A percentile compares a stretch with the other conserved stretches of the same genome.
phyloP scores from a whole-genome alignment of 345 rosid genomes.

The Clausena lansium region DNA sequence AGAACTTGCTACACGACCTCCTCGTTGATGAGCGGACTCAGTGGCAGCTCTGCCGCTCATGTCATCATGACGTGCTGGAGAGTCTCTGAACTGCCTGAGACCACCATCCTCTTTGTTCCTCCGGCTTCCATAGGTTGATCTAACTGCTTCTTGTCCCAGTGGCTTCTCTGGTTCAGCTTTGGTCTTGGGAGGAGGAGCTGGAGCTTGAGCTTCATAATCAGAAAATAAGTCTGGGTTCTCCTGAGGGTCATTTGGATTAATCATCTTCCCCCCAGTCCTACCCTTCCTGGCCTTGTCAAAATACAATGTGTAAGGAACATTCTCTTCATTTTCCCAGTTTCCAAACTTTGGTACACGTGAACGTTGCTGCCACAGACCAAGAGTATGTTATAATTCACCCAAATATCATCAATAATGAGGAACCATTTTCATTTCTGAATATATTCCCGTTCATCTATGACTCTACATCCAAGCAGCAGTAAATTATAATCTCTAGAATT shows the following conservation, averaged over 20 bases:
- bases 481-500: not conserved
- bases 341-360: slow-evolving; percentile 84
- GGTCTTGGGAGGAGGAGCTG: slow-evolving; percentile 42
- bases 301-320: slow-evolving; percentile 83
- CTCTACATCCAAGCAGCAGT: not conserved
- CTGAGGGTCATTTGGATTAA: slow-evolving; percentile 75
- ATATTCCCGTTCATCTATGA: not conserved
- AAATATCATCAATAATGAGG: not conserved
- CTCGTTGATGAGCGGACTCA: slow-evolving; percentile 44
- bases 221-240: slow-evolving; percentile 47
- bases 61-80: slow-evolving; percentile 46
- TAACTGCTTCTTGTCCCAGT: slow-evolving; percentile 31
- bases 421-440: not conserved
- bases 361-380: slow-evolving; percentile 48
- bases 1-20: slow-evolving; percentile 44
- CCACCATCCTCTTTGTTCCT: slow-evolving; percentile 50
- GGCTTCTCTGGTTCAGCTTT: slow-evolving; percentile 45
- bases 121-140: slow-evolving; percentile 34
- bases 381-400: slow-evolving; percentile 16
- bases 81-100: slow-evolving; percentile 32
- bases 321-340: slow-evolving; percentile 78
- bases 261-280: slow-evolving; percentile 49
- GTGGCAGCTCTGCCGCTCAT: slow-evolving; percentile 28
- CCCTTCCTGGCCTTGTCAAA: slow-evolving; percentile 83
- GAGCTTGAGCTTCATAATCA: slow-evolving; percentile 32